A percentile compares a stretch with the other conserved stretches of the same genome.
Conservation (phyloP, 352 stramenopile species). For the Phytophthora parvispora region DNA sequence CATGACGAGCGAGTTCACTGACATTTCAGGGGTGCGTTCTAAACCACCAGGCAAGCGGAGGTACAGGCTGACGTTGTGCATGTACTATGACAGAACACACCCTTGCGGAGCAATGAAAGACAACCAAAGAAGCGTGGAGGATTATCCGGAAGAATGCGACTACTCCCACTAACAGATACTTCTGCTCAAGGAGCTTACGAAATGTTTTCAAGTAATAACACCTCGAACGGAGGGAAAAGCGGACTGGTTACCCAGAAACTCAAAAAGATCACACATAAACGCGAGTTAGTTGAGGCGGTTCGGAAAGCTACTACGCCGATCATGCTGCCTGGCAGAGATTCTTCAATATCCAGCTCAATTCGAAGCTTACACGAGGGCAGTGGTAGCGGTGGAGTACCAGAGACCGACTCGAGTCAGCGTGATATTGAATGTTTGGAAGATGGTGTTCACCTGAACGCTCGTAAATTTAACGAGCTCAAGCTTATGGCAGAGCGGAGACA, state of each 20-base stretch:
- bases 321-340: conserved; percentile 59
- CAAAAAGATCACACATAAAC: conserved; percentile 83
- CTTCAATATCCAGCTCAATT: conserved; percentile 29
- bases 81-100: conserved; percentile 27
- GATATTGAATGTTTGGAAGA: conserved; percentile 81
- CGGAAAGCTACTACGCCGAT: conserved; percentile 81
- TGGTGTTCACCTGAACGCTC: conserved; percentile 71
- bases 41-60: background rate
- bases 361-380: conserved; percentile 35
- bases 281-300: conserved; percentile 81
- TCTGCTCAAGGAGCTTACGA: conserved; percentile 33
- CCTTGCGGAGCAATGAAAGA: conserved; percentile 42
- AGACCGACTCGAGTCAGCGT: conserved; percentile 53
- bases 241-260: conserved; percentile 47
- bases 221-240: conserved; percentile 29
- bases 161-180: conserved; percentile 60
- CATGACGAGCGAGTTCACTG: conserved; percentile 67
- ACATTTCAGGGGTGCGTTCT: conserved; percentile 56
- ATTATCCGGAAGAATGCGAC: conserved; percentile 48
- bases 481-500: conserved; percentile 70
- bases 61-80: background rate
- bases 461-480: conserved; percentile 88
- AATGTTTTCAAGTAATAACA: conserved; percentile 44
- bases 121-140: conserved; percentile 64
- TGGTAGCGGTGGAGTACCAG: conserved; percentile 27